phyloP scores from a whole-genome alignment of 805 yeast species.

The Saturnispora mendoncae region DNA sequence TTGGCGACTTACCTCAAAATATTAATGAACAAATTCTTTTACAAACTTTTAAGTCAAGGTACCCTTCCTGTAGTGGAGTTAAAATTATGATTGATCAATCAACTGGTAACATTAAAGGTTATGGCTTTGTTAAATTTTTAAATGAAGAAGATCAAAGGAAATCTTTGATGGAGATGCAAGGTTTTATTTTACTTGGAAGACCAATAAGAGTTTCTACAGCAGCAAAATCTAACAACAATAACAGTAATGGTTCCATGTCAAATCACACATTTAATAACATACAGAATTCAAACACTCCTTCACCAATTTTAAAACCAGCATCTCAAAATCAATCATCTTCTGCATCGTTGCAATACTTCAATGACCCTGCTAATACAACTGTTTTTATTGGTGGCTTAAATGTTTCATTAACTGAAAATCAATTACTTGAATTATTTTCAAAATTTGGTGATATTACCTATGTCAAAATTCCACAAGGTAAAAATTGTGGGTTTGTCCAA shows the following conservation, averaged over 20 bases:
- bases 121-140: slow-evolving; percentile 79
- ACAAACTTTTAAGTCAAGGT: slow-evolving; percentile 58
- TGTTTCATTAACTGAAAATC: slow-evolving; percentile 48
- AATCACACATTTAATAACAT: not conserved
- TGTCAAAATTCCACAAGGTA: slow-evolving; percentile 71
- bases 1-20: slow-evolving; percentile 74
- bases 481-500: slow-evolving; percentile 79
- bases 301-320: slow-evolving; percentile 6
- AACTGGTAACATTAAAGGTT: slow-evolving; percentile 70
- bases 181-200: slow-evolving; percentile 58
- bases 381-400: slow-evolving; percentile 73
- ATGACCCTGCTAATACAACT: slow-evolving; percentile 71
- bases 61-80: slow-evolving; percentile 65
- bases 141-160: slow-evolving; percentile 58
- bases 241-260: not conserved
- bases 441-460: slow-evolving; percentile 70
- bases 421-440: slow-evolving; percentile 49
- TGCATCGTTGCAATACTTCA: slow-evolving; percentile 51
- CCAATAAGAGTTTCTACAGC: slow-evolving; percentile 74
- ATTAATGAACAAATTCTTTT: slow-evolving; percentile 58
- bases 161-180: slow-evolving; percentile 77
- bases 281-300: not conserved
- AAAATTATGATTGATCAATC: slow-evolving; percentile 69
- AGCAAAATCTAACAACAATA: slow-evolving; percentile 26
- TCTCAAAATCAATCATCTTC: slow-evolving; percentile 21